Percentiles rank a stretch among this genome's conserved stretches.
Conservation (phyloP, 176 grass and related monocot species). For the Canna indica region DNA sequence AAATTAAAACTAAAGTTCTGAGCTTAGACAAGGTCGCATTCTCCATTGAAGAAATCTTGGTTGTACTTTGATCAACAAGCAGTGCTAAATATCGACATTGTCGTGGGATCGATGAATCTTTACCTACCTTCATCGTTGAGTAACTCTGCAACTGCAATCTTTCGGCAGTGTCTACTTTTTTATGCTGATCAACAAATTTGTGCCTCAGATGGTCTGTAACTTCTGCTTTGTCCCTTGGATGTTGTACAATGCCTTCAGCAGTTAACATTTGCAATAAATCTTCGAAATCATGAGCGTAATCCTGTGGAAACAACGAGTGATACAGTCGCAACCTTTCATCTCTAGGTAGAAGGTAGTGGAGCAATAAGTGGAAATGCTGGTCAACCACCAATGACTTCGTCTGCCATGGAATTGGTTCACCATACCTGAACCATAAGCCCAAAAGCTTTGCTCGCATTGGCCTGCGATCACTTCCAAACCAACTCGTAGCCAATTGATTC, state of each 20-base stretch:
- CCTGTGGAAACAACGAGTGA: neutral
- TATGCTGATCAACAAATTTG: too few relatives aligned
- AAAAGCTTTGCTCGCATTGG: neutral
- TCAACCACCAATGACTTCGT: too few relatives aligned
- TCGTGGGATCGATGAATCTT: too few relatives aligned
- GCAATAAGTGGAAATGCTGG: too few relatives aligned
- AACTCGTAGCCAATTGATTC: too few relatives aligned
- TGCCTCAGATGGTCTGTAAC: neutral
- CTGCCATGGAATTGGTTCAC: too few relatives aligned
- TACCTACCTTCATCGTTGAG: too few relatives aligned
- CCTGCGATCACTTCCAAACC: too few relatives aligned
- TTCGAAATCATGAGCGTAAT: neutral
- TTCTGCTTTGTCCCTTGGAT: neutral
- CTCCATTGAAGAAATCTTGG: neutral
- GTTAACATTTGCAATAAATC: neutral
- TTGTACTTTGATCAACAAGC: neutral
- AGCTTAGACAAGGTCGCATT: neutral
- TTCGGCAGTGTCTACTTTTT: too few relatives aligned
- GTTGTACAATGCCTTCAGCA: neutral
- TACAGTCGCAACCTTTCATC: neutral
- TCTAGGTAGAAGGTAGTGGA: neutral
- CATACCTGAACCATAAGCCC: neutral
- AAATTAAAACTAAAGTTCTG: neutral
- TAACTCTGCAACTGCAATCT: too few relatives aligned
- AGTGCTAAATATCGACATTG: neutral